Percentiles rank a stretch among this genome's conserved stretches.
These are phyloP conservation scores for Chalciporus sp. DNA, from an alignment of 1,284 basidiomycete species.

Conservation along the genomic window DNA sequence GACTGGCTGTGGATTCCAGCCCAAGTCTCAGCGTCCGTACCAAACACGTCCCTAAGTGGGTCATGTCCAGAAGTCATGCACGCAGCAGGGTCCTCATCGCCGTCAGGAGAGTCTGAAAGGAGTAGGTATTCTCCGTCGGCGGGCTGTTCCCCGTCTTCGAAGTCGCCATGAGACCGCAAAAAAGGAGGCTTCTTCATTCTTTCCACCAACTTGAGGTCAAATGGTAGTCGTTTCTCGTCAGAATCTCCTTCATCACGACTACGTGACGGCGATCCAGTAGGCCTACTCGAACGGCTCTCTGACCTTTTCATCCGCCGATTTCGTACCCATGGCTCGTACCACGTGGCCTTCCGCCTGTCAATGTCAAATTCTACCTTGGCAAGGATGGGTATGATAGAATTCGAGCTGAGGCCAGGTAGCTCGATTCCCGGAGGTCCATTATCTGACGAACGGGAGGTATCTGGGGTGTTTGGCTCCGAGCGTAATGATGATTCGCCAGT, in stretches of 20 bases:
- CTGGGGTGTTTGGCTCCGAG: slow-evolving; percentile 58
- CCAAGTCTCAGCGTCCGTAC: slow-evolving; percentile 65
- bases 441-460: slow-evolving; percentile 54
- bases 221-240: slow-evolving; percentile 41
- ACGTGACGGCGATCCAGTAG: slow-evolving; percentile 29
- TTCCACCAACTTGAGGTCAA: slow-evolving; percentile 53
- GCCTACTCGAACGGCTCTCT: slow-evolving; percentile 41
- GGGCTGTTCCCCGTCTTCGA: slow-evolving; percentile 21
- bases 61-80: slow-evolving; percentile 37
- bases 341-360: slow-evolving; percentile 70
- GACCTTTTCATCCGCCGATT: slow-evolving; percentile 60
- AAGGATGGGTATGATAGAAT: slow-evolving; percentile 74
- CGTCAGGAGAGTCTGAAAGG: slow-evolving; percentile 23
- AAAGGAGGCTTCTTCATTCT: slow-evolving; percentile 45
- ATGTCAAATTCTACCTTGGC: slow-evolving; percentile 91
- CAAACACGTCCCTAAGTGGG: slow-evolving; percentile 52
- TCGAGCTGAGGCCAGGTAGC: slow-evolving; percentile 64
- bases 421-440: slow-evolving; percentile 50
- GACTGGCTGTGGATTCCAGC: slow-evolving; percentile 48
- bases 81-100: slow-evolving; percentile 13
- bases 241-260: slow-evolving; percentile 25
- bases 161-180: slow-evolving; percentile 30
- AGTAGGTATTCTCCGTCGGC: slow-evolving; percentile 34
- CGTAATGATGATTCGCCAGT: slow-evolving; percentile 41
- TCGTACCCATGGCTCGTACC: slow-evolving; percentile 80